Base-by-base conservation (phyloP, 805 yeast species). In the Zygoascus biomembranicola region DNA sequence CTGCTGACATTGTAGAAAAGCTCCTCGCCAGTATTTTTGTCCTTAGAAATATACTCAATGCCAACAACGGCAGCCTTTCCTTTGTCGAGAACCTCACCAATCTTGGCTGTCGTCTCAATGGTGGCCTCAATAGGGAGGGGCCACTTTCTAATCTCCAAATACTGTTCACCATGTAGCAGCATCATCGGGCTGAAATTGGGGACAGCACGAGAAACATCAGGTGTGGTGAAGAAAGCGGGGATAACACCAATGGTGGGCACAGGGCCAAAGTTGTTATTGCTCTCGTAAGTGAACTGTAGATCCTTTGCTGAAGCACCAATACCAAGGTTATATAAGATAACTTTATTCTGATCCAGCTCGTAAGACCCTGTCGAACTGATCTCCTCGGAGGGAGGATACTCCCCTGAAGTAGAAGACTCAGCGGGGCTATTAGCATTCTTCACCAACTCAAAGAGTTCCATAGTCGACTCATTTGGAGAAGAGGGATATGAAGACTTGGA, bases 151-250 rank as follows among this genome's bases (percentile, higher is more conserved):
- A 92, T 69, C 70, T 82, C 89, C 62, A 90, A 75, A 70, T 86
- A 92, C 69, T 92, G 97, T 73, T 92, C 99, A 55, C 98, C 99
- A 68, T 92, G 98, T 61, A 92, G 78, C 65, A 92, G 77, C 70
- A 85, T 77, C 81, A 89, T 84, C 56, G 94, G 96, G 71, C 88
- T 87, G 77, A 88, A 92, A 72, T 87, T 82, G 55, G 82, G 85
- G 61, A 92, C 82, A 45, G 84, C 68, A 55, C 76, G 73, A 56
- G 77, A 73, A 66, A 85, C 79, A 28, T 53, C 53, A 35, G 55
- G 49, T 19, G 16, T 31, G 19, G 42, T 77, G 73, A 78, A 77
- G 81, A 90, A 85, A 57, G 84, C 83, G 41, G 96, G 92, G 62
- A 92, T 81, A 50, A 89, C 96, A 54, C 96, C 96, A 70, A 85